Percentiles rank a stretch among this genome's conserved stretches.
Evolutionary conservation across 352 stramenopile species (phyloP).

Genomic region (Phytophthora pini): DNA sequence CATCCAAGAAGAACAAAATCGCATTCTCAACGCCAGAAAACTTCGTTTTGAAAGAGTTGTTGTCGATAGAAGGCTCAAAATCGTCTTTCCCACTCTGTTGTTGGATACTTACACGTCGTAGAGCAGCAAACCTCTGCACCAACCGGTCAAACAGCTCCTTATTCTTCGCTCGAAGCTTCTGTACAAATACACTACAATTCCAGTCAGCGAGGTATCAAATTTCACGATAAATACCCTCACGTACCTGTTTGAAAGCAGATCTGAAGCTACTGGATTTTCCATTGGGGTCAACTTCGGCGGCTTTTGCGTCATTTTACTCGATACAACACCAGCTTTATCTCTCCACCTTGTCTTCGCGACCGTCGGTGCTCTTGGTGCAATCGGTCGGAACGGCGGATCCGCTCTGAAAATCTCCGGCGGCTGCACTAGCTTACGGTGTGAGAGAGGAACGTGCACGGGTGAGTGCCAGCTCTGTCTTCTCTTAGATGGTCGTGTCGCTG

Average conservation of each 20-base stretch:
- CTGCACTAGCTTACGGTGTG: constrained; percentile 71
- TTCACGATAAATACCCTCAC: not conserved
- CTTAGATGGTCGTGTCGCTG: not conserved
- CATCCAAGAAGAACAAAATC: constrained; percentile 71
- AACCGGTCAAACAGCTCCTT: constrained; percentile 46
- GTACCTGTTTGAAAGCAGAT: constrained; percentile 33
- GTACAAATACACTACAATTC: constrained; percentile 26
- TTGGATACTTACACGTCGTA: constrained; percentile 24
- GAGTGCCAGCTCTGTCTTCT: constrained; percentile 65
- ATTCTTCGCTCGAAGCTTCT: constrained; percentile 47
- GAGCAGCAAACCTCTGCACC: constrained; percentile 31
- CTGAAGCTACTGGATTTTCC: constrained; percentile 7
- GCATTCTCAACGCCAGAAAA: constrained; percentile 64
- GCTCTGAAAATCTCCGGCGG: constrained; percentile 51
- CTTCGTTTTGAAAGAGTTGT: constrained; percentile 9
- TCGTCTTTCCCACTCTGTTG: not conserved
- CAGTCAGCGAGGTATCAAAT: not conserved
- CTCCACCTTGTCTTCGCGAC: constrained; percentile 1
- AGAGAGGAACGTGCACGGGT: constrained; percentile 60
- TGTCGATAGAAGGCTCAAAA: not conserved
- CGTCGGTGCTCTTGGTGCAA: constrained; percentile 17
- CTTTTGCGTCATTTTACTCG: constrained; percentile 11
- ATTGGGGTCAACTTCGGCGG: constrained; percentile 27
- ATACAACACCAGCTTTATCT: constrained; percentile 6
- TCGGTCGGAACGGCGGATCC: constrained; percentile 47